A percentile compares a stretch with the other conserved stretches of the same genome.
Evolutionary conservation across 2,329 filamentous ascomycete genomes (phyloP).

Genomic region (Bipolaris zeicola): DNA sequence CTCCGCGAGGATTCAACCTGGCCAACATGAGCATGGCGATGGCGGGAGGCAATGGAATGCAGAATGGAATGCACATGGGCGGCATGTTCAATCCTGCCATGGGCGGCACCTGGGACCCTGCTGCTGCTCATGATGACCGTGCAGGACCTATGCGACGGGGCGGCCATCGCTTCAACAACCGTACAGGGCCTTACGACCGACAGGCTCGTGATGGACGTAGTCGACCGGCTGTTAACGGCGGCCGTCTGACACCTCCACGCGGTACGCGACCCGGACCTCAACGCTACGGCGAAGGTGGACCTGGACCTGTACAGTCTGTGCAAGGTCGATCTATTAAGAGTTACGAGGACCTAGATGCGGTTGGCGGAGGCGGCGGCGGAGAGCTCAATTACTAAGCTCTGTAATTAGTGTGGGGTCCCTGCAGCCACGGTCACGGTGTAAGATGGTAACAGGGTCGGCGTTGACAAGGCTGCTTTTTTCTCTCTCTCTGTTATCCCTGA

Average conservation of each 20-base stretch:
- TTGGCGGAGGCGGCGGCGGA: slow-evolving; percentile 64
- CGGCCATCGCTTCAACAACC: slow-evolving; percentile 48
- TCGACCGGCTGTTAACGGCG: slow-evolving; percentile 54
- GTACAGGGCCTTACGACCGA: slow-evolving; percentile 50
- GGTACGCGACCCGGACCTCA: slow-evolving; percentile 57
- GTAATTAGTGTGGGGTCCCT: not conserved
- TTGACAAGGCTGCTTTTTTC: slow-evolving; percentile 13
- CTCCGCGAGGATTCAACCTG: slow-evolving; percentile 89
- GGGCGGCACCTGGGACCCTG: slow-evolving; percentile 64
- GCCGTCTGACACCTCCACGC: slow-evolving; percentile 56
- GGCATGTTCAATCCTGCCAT: slow-evolving; percentile 57
- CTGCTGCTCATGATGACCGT: slow-evolving; percentile 43
- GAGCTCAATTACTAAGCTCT: slow-evolving; percentile 81
- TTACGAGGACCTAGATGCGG: slow-evolving; percentile 96
- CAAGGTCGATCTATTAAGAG: slow-evolving; percentile 93
- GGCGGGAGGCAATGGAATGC: slow-evolving; percentile 58
- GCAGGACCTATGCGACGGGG: slow-evolving; percentile 53
- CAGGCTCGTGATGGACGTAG: slow-evolving; percentile 51
- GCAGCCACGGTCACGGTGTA: slow-evolving; percentile 12
- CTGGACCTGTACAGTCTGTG: slow-evolving; percentile 87
- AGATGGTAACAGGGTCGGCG: slow-evolving; percentile 22
- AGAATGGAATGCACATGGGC: slow-evolving; percentile 42
- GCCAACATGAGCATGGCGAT: slow-evolving; percentile 71
- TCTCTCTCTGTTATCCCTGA: slow-evolving; percentile 10
- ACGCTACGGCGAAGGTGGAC: slow-evolving; percentile 76